These are phyloP conservation scores for Torrubiellomyces zombiae DNA, from an alignment of 2,329 filamentous ascomycete genomes.

Conservation along the genomic window DNA sequence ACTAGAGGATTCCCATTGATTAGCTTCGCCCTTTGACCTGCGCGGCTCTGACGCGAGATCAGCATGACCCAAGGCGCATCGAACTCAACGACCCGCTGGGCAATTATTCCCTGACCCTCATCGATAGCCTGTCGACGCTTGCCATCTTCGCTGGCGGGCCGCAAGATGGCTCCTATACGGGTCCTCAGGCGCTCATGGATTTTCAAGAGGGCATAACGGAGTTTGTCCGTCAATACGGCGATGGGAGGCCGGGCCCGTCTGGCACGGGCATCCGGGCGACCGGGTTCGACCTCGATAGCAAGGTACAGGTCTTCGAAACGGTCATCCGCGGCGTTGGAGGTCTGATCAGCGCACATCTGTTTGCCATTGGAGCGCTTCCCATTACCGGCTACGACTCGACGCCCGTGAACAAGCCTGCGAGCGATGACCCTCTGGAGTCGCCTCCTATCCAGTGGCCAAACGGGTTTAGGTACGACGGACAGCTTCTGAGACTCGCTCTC, in stretches of 20 bases:
- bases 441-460: conserved; percentile 54
- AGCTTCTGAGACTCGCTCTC: conserved; percentile 73
- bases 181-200: conserved; percentile 38
- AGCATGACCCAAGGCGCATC: conserved; percentile 59
- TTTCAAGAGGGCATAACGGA: conserved; percentile 69
- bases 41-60: conserved; percentile 67
- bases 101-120: conserved; percentile 89
- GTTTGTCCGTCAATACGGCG: conserved; percentile 71
- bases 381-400: conserved; percentile 59
- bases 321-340: conserved; percentile 88
- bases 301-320: conserved; percentile 97
- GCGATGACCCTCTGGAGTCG: conserved; percentile 27
- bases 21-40: conserved; percentile 77
- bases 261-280: conserved; percentile 56
- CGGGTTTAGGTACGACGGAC: conserved; percentile 71
- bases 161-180: conserved; percentile 18
- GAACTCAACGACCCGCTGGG: conserved; percentile 90
- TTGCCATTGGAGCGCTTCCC: conserved; percentile 78
- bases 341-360: conserved; percentile 80
- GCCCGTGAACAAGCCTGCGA: conserved; percentile 9
- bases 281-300: conserved; percentile 91
- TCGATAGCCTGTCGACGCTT: conserved; percentile 87
- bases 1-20: not conserved
- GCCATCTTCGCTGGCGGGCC: conserved; percentile 76
- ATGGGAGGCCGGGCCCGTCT: conserved; percentile 52